Percentiles rank a stretch among this genome's conserved stretches.
phyloP scores from a whole-genome alignment of 805 yeast species.

The Candida ortonii region DNA sequence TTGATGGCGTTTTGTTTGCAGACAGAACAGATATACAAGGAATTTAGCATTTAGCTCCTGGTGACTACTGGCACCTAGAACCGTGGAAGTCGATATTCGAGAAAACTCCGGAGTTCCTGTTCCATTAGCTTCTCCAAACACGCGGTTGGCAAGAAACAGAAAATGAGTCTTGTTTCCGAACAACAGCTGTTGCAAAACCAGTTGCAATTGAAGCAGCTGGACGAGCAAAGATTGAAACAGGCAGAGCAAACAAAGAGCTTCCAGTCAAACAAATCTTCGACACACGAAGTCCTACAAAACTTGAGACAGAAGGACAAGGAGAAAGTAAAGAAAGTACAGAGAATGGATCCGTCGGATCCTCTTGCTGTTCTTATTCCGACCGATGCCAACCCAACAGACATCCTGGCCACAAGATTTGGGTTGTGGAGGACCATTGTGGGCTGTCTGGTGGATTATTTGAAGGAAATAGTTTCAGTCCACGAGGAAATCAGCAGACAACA shows the following conservation, averaged over 20 bases:
- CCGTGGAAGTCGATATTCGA: no score
- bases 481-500: slow-evolving; percentile 88
- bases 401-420: slow-evolving; percentile 75
- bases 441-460: slow-evolving; percentile 69
- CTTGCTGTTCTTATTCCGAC: slow-evolving; percentile 51
- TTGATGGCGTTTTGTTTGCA: no score
- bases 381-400: slow-evolving; percentile 77
- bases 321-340: slow-evolving; percentile 14
- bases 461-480: slow-evolving; percentile 78
- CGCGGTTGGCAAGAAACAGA: neutral
- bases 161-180: slow-evolving; percentile 39
- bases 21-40: no score
- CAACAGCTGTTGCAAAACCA: slow-evolving; percentile 46
- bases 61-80: no score
- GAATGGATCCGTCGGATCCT: slow-evolving; percentile 48
- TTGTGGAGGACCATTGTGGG: slow-evolving; percentile 83
- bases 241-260: slow-evolving; percentile 44
- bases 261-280: slow-evolving; percentile 30
- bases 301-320: slow-evolving; percentile 21
- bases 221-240: slow-evolving; percentile 41
- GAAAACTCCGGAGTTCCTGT: no score
- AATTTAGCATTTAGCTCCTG: no score
- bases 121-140: no score
- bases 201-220: slow-evolving; percentile 44
- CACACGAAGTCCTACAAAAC: slow-evolving; percentile 27